Base-by-base conservation (phyloP, 2,329 filamentous ascomycete species). In the Alternaria alternata region DNA sequence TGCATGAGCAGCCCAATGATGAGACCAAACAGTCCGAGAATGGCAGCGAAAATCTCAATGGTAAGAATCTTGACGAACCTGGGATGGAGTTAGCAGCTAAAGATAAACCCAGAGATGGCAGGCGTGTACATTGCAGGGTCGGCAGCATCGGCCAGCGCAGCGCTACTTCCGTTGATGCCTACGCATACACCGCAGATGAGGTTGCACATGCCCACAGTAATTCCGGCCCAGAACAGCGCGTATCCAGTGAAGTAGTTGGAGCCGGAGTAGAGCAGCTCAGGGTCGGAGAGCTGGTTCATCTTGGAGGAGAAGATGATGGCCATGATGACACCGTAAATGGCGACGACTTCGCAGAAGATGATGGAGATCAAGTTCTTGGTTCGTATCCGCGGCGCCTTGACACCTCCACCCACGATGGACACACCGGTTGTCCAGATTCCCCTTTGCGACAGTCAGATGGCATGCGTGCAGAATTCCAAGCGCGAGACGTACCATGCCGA, bases 321-420 rank as follows among this genome's bases (percentile, higher is more conserved):
- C 93, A 99, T 99, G 83, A 99, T 99, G 81, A 99, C 94, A 74
- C 96, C 96, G 86, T 99, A 99, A 81, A 99, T 99, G 81, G 95
- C 95, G 75, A 99, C 95, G 76, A 99, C 95, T 83, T 99, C 95
- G 85, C 95, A 99, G 84, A 99, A 99, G 83, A 99, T 98, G 81
- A 99, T 99, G 74, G 94, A 98, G 79, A 99, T 98, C 76, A 99
- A 82, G 85, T 99, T 99, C 89, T 99, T 99, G 66, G 95, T 99
- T 79, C 95, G 92, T 82, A 99, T 99, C 73, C 95, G 91, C 38
- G 96, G 96, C 46, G 95, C 94, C 81, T 92, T 94, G 76, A 99
- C 95, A 84, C 95, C 95, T 72, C 92, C 95, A 75, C 96, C 96
- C 69, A 99, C 87, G 79, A 99, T 99, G 59, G 95, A 97, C 60